Evolutionary conservation across 2,329 filamentous ascomycete species (phyloP).

Genomic region (Hymenoscyphus fructigenus): DNA sequence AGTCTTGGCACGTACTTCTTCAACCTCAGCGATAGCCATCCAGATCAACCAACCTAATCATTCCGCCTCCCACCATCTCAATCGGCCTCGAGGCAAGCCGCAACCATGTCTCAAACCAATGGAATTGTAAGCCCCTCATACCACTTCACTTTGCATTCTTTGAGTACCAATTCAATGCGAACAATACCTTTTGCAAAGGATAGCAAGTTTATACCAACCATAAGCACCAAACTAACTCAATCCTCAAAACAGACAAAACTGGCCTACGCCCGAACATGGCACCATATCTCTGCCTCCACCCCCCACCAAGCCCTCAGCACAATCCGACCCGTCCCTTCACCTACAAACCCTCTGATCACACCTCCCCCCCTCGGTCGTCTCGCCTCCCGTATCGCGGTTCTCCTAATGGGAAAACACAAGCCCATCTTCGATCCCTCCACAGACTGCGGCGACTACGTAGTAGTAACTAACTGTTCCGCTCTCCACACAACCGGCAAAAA

Average conservation of each 20-base stretch:
- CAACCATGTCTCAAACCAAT: conserved; percentile 73
- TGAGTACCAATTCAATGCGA: not conserved
- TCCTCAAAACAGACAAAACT: conserved; percentile 71
- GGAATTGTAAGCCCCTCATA: conserved; percentile 59
- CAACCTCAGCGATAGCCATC: conserved; percentile 12
- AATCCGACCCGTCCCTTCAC: conserved; percentile 43
- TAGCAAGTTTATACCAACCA: not conserved
- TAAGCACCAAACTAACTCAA: conserved; percentile 13
- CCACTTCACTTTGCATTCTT: not conserved
- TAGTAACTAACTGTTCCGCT: conserved; percentile 84
- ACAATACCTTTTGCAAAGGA: not conserved
- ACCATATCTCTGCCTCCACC: conserved; percentile 72
- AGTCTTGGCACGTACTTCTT: conserved; percentile 7
- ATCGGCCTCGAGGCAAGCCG: conserved; percentile 27
- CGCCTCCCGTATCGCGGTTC: conserved; percentile 79
- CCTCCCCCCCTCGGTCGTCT: conserved; percentile 85
- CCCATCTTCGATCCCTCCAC: conserved; percentile 96
- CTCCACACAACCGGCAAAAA: conserved; percentile 90
- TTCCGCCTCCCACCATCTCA: conserved; percentile 17
- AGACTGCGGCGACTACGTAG: conserved; percentile 98
- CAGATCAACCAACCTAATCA: conserved; percentile 10
- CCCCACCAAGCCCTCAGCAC: conserved; percentile 59
- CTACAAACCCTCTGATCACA: conserved; percentile 46
- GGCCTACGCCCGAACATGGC: conserved; percentile 95
- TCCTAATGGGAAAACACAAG: conserved; percentile 99